Conservation (phyloP, 2,329 filamentous ascomycete genomes). For the Monosporascus sp. region DNA sequence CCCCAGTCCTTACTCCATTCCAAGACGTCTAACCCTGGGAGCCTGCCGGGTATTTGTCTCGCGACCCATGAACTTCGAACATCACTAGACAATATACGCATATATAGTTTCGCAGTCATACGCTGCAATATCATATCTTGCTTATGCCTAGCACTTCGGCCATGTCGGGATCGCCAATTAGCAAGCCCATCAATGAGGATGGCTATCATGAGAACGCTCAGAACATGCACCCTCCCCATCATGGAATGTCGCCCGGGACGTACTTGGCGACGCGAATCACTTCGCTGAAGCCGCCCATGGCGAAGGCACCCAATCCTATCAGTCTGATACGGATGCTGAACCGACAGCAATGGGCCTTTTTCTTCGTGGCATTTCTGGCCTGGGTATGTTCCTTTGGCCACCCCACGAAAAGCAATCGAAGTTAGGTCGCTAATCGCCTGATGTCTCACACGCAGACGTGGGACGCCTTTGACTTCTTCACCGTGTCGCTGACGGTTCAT, state of each 20-base stretch:
- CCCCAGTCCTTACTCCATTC: too few relatives aligned
- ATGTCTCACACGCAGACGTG: slow-evolving; percentile 40
- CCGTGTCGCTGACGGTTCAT: slow-evolving; percentile 54
- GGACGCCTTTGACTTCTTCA: slow-evolving; percentile 65
- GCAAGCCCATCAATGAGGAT: background rate
- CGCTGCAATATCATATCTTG: background rate
- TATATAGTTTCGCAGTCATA: too few relatives aligned
- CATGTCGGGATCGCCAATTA: background rate
- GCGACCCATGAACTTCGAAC: too few relatives aligned
- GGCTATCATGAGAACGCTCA: slow-evolving; percentile 3
- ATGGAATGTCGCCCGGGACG: slow-evolving; percentile 41
- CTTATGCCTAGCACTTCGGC: too few relatives aligned
- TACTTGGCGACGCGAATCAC: slow-evolving; percentile 50
- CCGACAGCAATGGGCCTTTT: slow-evolving; percentile 50
- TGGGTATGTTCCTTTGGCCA: slow-evolving; percentile 38
- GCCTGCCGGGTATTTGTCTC: too few relatives aligned
- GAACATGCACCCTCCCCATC: slow-evolving; percentile 35
- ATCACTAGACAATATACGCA: too few relatives aligned
- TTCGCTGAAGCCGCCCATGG: slow-evolving; percentile 53
- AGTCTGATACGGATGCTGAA: slow-evolving; percentile 43
- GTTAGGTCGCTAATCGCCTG: background rate
- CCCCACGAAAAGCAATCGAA: background rate
- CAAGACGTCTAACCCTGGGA: too few relatives aligned
- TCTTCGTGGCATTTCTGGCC: slow-evolving; percentile 49
- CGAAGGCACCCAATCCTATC: slow-evolving; percentile 48